A percentile compares a stretch with the other conserved stretches of the same genome.
Conservation (phyloP, 495 filamentous ascomycete genomes). For the Penicillium robsamsonii region DNA sequence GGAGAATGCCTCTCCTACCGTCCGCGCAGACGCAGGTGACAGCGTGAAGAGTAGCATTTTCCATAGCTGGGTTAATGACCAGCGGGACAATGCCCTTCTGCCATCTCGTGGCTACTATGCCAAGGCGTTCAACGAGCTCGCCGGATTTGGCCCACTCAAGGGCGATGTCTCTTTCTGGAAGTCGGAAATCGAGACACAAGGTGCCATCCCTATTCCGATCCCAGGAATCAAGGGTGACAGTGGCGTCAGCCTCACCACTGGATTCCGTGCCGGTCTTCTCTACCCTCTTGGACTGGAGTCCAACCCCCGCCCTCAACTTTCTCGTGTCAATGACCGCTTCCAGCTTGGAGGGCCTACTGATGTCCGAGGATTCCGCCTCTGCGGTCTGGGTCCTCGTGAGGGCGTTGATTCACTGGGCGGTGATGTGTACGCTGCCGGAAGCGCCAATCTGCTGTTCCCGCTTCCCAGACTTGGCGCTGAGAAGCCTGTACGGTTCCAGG, state of each 20-base stretch:
- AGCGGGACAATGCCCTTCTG: conserved; percentile 76
- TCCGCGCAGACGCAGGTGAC: conserved; percentile 85
- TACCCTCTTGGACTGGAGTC: conserved; percentile 59
- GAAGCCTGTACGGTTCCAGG: conserved; percentile 81
- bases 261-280: conserved; percentile 62
- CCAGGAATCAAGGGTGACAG: conserved; percentile 64
- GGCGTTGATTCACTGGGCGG: conserved; percentile 82
- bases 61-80: conserved; percentile 77
- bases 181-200: conserved; percentile 76
- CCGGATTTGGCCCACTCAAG: conserved; percentile 77
- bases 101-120: conserved; percentile 76
- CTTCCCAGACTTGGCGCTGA: conserved; percentile 74
- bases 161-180: conserved; percentile 93
- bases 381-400: conserved; percentile 84
- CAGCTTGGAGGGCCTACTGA: conserved; percentile 91
- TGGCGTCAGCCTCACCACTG: conserved; percentile 69
- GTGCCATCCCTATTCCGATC: conserved; percentile 66
- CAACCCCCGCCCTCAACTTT: conserved; percentile 53
- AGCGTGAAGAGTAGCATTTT: conserved; percentile 82
- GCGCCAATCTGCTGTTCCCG: conserved; percentile 79
- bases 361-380: conserved; percentile 87
- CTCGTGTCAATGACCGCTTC: conserved; percentile 91
- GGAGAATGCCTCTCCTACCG: conserved; percentile 69
- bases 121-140: conserved; percentile 75
- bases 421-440: conserved; percentile 85